phyloP scores from a whole-genome alignment of 208 protist genomes.

The Strigomonas oncopelti region DNA sequence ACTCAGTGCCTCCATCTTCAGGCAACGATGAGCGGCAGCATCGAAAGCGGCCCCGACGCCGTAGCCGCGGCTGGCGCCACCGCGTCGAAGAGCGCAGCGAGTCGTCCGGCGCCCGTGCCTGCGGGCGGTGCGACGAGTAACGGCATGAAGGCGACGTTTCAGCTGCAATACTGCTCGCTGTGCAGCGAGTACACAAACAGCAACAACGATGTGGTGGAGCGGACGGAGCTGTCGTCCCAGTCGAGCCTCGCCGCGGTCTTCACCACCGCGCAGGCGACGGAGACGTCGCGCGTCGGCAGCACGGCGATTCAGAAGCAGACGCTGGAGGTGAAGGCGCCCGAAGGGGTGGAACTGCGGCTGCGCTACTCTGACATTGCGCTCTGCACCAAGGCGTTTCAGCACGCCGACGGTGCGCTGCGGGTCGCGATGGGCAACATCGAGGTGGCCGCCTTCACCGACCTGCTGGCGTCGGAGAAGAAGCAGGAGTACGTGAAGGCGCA shows the following conservation, averaged over 20 bases:
- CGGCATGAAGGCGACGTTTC: constrained; percentile 23
- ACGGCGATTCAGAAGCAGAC: neutral
- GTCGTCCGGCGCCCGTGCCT: too few relatives aligned
- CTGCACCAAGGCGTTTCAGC: constrained; percentile 25
- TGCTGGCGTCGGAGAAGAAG: constrained; percentile 13
- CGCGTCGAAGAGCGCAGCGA: too few relatives aligned
- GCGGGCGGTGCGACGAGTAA: too few relatives aligned
- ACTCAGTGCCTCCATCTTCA: neutral
- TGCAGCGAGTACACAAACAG: constrained; percentile 20
- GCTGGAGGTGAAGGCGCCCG: constrained; percentile 20
- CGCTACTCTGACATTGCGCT: constrained; percentile 38
- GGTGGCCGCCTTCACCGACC: constrained; percentile 25
- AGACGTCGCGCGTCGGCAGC: neutral
- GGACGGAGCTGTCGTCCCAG: constrained; percentile 23
- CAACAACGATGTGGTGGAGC: constrained; percentile 14
- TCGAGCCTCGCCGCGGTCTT: constrained; percentile 21
- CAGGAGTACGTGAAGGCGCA: constrained; percentile 9
- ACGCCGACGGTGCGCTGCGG: constrained; percentile 27
- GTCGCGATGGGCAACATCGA: constrained; percentile 30
- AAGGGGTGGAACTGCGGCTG: constrained; percentile 33
- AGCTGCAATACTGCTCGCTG: constrained; percentile 24
- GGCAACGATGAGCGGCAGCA: neutral
- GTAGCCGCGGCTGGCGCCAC: too few relatives aligned
- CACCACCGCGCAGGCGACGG: constrained; percentile 2
- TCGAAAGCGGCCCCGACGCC: neutral